Percentiles rank a stretch among this genome's conserved stretches.
Evolutionary conservation across 169 alveolate genomes (phyloP).

Genomic region (Eimeria brunetti): DNA sequence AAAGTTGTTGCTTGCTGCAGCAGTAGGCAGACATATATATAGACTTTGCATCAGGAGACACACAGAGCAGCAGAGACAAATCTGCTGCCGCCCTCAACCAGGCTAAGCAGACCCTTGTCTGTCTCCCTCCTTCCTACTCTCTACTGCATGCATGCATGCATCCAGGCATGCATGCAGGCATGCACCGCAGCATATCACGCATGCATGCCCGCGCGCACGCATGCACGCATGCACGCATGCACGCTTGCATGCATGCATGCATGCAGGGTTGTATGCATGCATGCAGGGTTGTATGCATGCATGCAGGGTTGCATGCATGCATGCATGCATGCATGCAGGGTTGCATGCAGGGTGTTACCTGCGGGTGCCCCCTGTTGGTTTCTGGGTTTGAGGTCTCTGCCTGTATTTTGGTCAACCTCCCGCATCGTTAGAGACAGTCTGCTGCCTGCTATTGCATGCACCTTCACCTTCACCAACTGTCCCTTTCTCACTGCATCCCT

Average conservation of each 20-base stretch:
- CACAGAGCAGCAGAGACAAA: too few species aligned
- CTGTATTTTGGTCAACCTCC: slow-evolving; percentile 89
- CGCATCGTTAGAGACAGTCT: slow-evolving; percentile 90
- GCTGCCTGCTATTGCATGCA: slow-evolving; percentile 82
- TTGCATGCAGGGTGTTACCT: not conserved
- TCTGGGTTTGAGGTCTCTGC: slow-evolving; percentile 84
- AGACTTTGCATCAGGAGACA: too few species aligned
- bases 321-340: not conserved
- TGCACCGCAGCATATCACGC: too few species aligned
- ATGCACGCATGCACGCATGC: not conserved
- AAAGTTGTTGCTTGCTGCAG: too few species aligned
- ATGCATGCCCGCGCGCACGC: not conserved
- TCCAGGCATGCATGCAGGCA: too few species aligned
- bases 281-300: too few species aligned
- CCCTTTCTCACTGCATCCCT: slow-evolving; percentile 68
- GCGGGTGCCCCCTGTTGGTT: not conserved
- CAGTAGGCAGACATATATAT: too few species aligned
- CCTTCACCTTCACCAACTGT: slow-evolving; percentile 77
- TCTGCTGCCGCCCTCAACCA: too few species aligned
- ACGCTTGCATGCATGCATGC: not conserved
- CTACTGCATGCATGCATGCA: too few species aligned
- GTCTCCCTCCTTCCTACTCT: too few species aligned
- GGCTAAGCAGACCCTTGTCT: too few species aligned
- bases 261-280: not conserved
- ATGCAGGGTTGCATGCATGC: not conserved